Base-by-base conservation (phyloP, 2,329 filamentous ascomycete genomes). In the Microsporum ferrugineum region DNA sequence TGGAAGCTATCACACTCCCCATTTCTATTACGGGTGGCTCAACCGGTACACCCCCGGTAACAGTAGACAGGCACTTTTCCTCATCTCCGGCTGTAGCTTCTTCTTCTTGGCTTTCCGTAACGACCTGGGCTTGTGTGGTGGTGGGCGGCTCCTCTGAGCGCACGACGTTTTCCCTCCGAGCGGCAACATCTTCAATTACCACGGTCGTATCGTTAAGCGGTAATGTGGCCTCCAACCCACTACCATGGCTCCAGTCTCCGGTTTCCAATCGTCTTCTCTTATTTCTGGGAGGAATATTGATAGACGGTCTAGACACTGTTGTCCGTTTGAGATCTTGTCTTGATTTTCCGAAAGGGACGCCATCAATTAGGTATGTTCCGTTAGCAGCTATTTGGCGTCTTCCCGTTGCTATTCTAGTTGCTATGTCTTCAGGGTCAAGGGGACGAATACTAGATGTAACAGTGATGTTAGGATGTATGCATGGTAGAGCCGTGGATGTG, bases 361-460 rank as follows among this genome's bases (percentile, higher is more conserved):
- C 91, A 71, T 97, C 92, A 8, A 94, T 81, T 4, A 96, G 79
- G 70, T 91, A 91, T 66, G 81, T 86, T 2, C 92, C 91, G 71
- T 89, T 88, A 1, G 77, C 68, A 0, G 88, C 85, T 59, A 96
- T 95, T 72, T 96, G 91, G 65, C 88, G 79, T 56, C 92, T 84
- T 31, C 92, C 91, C 61, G 84, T 86, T 8, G 95, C 75, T 60
- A 84, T 83, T 66, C 91, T 82, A 56, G 85, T 82, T 68, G 85
- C 84, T 6, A 94, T 74, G 71, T 97, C 92, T 49, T 86, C 82
- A 29, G 83, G 85, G 60, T 87, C 80, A 41, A 96, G 82, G 8
- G 89, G 85, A 57, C 90, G 87, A 65, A 96, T 91, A 57, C 88
- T 91, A 64, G 27, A 49, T 12, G 8, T 7, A 57, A 3, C 14